Evolutionary conservation across 1,284 basidiomycete species (phyloP), one percentile per base, ranked within the genome.

Genomic region (Puccinia novopanici): DNA sequence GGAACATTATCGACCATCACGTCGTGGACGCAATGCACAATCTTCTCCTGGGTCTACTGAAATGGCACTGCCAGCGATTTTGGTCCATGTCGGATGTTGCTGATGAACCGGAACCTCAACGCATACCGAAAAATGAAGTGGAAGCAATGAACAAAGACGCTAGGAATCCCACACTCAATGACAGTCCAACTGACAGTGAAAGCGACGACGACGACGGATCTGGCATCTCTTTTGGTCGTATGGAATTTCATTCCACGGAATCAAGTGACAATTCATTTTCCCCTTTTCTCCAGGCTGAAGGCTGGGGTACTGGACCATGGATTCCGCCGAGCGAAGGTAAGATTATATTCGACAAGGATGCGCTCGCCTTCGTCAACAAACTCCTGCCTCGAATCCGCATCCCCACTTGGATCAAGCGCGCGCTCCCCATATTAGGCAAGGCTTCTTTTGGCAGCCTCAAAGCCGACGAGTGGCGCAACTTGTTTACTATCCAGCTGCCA

Each of bases 401-500:
- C 9, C 67, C 57, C 19, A 71, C 67, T 5, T 65, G 59, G 70
- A 40, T 83, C 30, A 81, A 80, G n/a, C 24, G 27, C 10, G 65
- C 71, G 0, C 55, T 76, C 0, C 82, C 61, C 1, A 17, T 42
- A 0, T 70, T 83, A 27, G 83, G 79, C 0, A 68, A 72, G 17
- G 63, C 63, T 10, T 57, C 55, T 0, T 79, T 81, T 67, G 83
- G 81, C 24, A 59, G 59, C 30, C 81, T 83, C 3, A 82, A 79
- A 54, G 82, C 83, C 3, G 75, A 82, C 27, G 82, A 83, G 61
- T 83, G 82, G 77, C 63, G 80, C 10, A 72, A 72, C 4, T 15
- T 81, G 5, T 50, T 61, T 6, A 80, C 77, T 9, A 79, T 83
- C 24, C 70, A 73, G 42, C 70, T 80, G 2, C 70, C 70, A 8